These are phyloP conservation scores for Phytophthora ramorum DNA, from an alignment of 352 stramenopile species.

Conservation along the genomic window DNA sequence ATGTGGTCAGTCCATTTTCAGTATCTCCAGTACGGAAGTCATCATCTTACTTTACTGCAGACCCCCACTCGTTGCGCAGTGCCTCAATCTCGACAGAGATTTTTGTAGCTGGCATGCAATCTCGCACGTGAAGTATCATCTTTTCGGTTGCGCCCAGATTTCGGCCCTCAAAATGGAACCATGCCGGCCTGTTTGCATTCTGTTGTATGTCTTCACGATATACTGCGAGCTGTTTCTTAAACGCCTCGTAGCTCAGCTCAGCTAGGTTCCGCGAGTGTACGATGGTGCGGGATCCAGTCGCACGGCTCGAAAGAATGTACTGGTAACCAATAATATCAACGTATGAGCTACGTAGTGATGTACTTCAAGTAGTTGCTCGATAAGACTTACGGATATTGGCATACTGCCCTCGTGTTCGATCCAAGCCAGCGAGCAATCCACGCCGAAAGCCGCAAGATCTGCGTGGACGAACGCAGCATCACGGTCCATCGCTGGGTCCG, in stretches of 20 bases:
- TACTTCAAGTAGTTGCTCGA: not conserved
- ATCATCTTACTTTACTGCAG: conserved; percentile 44
- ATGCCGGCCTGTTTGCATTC: conserved; percentile 13
- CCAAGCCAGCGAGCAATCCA: conserved; percentile 48
- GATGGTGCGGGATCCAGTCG: conserved; percentile 68
- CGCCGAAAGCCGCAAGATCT: conserved; percentile 42
- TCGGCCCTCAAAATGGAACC: conserved; percentile 75
- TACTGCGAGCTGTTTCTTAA: conserved; percentile 32
- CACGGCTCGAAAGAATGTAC: conserved; percentile 69
- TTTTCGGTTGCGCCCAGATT: conserved; percentile 53
- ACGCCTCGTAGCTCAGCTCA: conserved; percentile 51
- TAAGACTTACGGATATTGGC: conserved; percentile 60
- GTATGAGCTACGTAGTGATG: not conserved
- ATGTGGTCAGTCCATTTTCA: too few species aligned
- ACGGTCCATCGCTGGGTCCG: conserved; percentile 47
- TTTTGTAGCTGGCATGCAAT: conserved; percentile 3
- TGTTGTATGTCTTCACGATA: conserved; percentile 10
- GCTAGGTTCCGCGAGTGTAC: conserved; percentile 60
- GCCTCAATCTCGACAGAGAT: conserved; percentile 76
- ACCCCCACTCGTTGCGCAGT: conserved; percentile 60
- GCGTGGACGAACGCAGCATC: conserved; percentile 59
- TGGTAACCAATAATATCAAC: conserved; percentile 16
- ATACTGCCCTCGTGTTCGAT: conserved; percentile 47
- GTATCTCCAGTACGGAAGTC: too few species aligned
- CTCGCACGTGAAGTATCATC: conserved; percentile 59